Base-by-base conservation (phyloP, 331 rosid genomes). In the Erythrophleum ivorense region DNA sequence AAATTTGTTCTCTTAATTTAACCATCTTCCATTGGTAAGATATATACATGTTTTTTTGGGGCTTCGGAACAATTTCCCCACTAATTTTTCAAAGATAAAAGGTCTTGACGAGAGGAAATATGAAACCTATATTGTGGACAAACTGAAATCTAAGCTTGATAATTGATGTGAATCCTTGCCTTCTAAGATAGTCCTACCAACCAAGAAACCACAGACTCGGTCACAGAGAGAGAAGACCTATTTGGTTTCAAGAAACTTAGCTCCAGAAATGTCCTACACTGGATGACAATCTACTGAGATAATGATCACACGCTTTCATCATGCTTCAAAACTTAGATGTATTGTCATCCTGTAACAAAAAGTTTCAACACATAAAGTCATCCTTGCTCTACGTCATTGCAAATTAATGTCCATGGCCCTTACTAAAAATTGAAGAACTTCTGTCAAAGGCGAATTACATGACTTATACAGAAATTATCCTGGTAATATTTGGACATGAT, bases 101-200 rank as follows among this genome's bases (percentile, higher is more conserved):
- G 70, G 63, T 46, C 1, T 46, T 84, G 64, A 53, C 63, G 29
- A 24, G 29, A 15, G 45, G 36, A 65, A 54, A 36, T 55, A 24
- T 19, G 52, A 63, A 65, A 49, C 72, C 34, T 11, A 46, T 62
- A 69, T 6, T 29, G 62, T 38, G 52, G 60, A 50, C 16, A 49
- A 68, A 48, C 40, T 68, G 58, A 63, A 48, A 53, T 19, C 24
- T 33, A 49, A 18, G 60, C 74, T 45, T 53, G 19, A 63, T 63
- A 14, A 34, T 14, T 65, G 63, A 75, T 19, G 12, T 43, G 36
- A 41, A 57, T 9, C 11, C 62, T 21, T 12, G 11, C 50, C 3
- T 34, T 67, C 65, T 14, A 75, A 81, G 80, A 65, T 65, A 62
- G 15, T 52, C 78, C 76, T 50, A 71, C 43, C 43, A 45, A 46